Evolutionary conservation across 2,329 filamentous ascomycete genomes (phyloP).

Genomic region (Hypomyces perniciosus): DNA sequence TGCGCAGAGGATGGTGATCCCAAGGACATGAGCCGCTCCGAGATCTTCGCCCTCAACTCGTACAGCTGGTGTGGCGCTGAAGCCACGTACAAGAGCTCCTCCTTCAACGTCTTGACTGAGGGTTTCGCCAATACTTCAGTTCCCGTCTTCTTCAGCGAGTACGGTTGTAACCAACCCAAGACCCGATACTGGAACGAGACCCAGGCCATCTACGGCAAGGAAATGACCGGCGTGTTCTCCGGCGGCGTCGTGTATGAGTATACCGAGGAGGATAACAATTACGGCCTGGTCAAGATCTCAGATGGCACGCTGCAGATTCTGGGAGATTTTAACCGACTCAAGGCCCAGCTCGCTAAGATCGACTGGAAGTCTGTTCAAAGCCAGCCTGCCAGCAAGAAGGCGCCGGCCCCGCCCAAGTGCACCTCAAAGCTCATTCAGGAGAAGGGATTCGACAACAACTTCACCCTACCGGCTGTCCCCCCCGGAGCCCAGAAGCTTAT

Average conservation of each 20-base stretch:
- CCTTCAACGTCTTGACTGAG: constrained; percentile 56
- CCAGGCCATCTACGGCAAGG: constrained; percentile 59
- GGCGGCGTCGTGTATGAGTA: constrained; percentile 81
- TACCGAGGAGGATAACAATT: constrained; percentile 63
- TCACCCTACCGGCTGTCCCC: constrained; percentile 66
- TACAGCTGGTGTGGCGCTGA: constrained; percentile 63
- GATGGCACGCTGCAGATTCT: constrained; percentile 53
- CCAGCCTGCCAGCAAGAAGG: constrained; percentile 49
- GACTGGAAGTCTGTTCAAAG: constrained; percentile 63
- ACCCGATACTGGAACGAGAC: constrained; percentile 74
- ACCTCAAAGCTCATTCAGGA: constrained; percentile 58
- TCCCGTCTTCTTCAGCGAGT: constrained; percentile 78
- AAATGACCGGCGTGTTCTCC: constrained; percentile 64
- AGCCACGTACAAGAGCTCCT: constrained; percentile 56
- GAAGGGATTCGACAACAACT: constrained; percentile 68
- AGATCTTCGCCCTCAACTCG: constrained; percentile 70
- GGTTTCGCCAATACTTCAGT: constrained; percentile 62
- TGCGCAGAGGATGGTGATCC: constrained; percentile 52
- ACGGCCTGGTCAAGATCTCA: constrained; percentile 58
- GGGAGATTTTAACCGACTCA: constrained; percentile 66
- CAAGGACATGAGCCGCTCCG: constrained; percentile 58
- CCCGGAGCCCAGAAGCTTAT: constrained; percentile 66
- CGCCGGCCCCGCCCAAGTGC: constrained; percentile 56
- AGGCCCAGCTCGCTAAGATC: constrained; percentile 67
- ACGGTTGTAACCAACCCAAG: constrained; percentile 67